These are phyloP conservation scores for Paramecium pentaurelia DNA, from an alignment of 73 alveolate genomes.

Conservation along the genomic window DNA sequence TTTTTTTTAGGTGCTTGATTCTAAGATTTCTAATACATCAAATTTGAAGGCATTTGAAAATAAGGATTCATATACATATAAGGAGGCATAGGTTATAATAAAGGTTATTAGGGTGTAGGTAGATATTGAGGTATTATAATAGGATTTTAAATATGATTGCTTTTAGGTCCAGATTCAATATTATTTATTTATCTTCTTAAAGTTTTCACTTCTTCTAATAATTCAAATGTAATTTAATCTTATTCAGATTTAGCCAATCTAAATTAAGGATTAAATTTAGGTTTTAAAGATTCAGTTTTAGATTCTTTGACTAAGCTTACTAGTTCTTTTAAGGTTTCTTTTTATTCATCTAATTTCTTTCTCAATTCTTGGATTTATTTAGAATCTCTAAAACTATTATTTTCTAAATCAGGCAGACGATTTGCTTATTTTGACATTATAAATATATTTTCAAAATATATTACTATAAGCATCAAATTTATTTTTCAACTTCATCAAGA, in stretches of 20 bases:
- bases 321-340: not conserved
- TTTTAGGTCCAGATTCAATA: not conserved
- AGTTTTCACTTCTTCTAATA: slow-evolving; percentile 5
- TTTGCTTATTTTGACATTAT: not conserved
- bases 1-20: not conserved
- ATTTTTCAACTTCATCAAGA: not conserved
- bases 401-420: not conserved
- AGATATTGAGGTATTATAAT: not conserved
- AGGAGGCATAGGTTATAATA: not conserved
- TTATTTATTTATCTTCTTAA: not conserved
- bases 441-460: not conserved
- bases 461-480: not conserved
- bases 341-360: not conserved
- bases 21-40: not conserved
- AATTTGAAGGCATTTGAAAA: not conserved
- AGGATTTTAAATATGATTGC: not conserved
- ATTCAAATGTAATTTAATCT: not conserved
- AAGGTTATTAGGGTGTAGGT: not conserved
- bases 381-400: not conserved
- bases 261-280: not conserved
- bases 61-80: not conserved
- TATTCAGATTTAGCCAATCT: not conserved
- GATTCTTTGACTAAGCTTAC: not conserved
- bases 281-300: not conserved
- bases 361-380: not conserved